Percentiles rank a stretch among this genome's conserved stretches.
phyloP scores from a whole-genome alignment of 2,329 filamentous ascomycete genomes.

The Teratosphaeria nubilosa region DNA sequence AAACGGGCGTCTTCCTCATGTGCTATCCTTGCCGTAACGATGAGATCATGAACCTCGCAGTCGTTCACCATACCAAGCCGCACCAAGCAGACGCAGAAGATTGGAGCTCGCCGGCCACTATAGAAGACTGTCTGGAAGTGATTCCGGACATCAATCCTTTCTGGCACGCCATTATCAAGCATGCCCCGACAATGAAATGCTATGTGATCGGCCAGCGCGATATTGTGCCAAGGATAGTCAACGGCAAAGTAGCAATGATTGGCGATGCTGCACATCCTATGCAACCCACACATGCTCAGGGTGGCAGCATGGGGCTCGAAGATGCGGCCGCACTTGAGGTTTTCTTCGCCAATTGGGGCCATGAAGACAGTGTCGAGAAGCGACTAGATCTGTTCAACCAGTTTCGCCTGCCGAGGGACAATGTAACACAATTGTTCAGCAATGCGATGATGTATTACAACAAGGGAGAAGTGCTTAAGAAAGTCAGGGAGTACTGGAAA shows the following conservation, averaged over 20 bases:
- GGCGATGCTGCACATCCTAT: not conserved
- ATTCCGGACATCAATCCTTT: constrained; percentile 6
- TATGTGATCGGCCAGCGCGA: not conserved
- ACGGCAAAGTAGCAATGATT: constrained; percentile 11
- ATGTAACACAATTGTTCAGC: not conserved
- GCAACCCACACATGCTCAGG: not conserved
- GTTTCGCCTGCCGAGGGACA: not conserved
- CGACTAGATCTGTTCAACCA: constrained; percentile 1
- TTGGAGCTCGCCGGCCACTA: constrained; percentile 7
- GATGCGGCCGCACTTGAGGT: not conserved
- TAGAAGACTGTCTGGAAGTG: constrained; percentile 4
- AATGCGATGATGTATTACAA: constrained; percentile 28
- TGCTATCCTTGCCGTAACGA: constrained; percentile 8
- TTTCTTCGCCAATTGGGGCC: not conserved
- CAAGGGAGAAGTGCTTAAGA: not conserved
- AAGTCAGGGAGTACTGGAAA: not conserved
- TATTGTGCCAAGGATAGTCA: constrained; percentile 5
- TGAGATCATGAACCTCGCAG: constrained; percentile 8
- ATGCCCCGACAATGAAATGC: constrained; percentile 1
- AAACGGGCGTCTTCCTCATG: constrained; percentile 3
- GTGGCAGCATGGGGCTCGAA: not conserved
- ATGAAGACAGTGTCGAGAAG: constrained; percentile 1
- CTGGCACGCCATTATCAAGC: constrained; percentile 4
- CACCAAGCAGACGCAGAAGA: constrained; percentile 9
- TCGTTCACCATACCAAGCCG: constrained; percentile 7